Percentiles rank a stretch among this genome's conserved stretches.
These are phyloP conservation scores for Bruguiera parviflora DNA, from an alignment of 345 rosid species.

Conservation along the genomic window DNA sequence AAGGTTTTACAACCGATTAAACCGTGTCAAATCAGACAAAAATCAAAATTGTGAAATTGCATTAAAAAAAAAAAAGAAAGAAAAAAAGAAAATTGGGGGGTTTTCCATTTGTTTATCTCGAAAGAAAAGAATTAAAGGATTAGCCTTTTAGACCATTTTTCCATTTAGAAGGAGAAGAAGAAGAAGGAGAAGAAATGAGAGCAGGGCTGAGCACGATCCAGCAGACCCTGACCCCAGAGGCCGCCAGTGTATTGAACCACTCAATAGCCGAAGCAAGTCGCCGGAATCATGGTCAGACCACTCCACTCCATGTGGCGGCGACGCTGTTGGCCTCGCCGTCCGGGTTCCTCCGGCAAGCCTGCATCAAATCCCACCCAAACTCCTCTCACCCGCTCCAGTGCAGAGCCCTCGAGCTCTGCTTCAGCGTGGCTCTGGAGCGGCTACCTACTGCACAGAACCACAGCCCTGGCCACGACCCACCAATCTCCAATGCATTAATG, in stretches of 20 bases:
- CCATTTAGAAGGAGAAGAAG: neutral
- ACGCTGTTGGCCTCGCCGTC: conserved; percentile 74
- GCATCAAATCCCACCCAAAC: conserved; percentile 96
- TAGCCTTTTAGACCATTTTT: too few species aligned
- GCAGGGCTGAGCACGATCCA: conserved; percentile 91
- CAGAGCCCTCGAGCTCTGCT: conserved; percentile 96
- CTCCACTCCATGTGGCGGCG: conserved; percentile 96
- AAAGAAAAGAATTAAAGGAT: too few species aligned
- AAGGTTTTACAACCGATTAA: too few species aligned
- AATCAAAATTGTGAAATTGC: neutral
- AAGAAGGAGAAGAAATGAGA: conserved; percentile 59
- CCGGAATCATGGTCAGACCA: conserved; percentile 90
- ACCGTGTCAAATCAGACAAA: neutral
- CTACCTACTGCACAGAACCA: conserved; percentile 61
- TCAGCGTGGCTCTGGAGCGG: conserved; percentile 96
- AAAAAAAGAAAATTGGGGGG: neutral
- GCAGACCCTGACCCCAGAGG: conserved; percentile 97
- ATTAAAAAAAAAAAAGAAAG: neutral
- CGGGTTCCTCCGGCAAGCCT: conserved; percentile 92
- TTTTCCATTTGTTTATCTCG: too few species aligned
- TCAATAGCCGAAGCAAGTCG: conserved; percentile 88
- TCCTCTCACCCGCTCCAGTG: conserved; percentile 99
- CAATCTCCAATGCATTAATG: conserved; percentile 93
- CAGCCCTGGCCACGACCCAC: conserved; percentile 59
- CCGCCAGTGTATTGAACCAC: conserved; percentile 79